Conservation (phyloP, 164 flowering plant species). For the Vitis amurensis region DNA sequence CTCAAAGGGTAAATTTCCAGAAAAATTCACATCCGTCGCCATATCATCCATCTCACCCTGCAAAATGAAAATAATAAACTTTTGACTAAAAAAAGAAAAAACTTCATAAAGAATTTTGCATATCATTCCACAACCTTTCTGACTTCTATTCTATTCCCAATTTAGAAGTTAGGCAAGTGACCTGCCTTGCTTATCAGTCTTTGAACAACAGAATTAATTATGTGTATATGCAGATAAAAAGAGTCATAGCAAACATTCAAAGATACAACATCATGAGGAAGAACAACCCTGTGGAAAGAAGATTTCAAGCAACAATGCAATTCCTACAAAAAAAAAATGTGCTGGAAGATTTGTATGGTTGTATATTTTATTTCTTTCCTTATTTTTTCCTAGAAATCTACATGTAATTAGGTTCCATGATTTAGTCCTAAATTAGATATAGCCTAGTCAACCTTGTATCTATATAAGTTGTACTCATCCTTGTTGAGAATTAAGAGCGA, state of each 20-base stretch:
- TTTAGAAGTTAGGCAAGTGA: background rate
- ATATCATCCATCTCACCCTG: conserved; percentile 92
- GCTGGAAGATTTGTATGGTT: no score
- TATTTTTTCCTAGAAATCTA: no score
- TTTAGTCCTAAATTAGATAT: no score
- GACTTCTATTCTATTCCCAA: background rate
- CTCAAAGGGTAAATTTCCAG: conserved; percentile 81
- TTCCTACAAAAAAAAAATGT: no score
- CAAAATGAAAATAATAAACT: conserved; percentile 13
- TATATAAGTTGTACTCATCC: no score
- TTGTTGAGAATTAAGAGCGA: no score
- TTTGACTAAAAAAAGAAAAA: background rate
- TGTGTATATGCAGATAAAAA: background rate
- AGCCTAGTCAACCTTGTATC: no score
- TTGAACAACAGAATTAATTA: background rate
- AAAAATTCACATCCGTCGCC: conserved; percentile 89
- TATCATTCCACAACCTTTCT: background rate
- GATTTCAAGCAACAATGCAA: no score
- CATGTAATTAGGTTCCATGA: no score
- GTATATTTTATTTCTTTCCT: no score
- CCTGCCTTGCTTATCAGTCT: background rate
- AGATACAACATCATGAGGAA: no score
- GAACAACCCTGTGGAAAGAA: no score
- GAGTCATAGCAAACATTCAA: background rate
- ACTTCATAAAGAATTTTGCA: background rate